These are phyloP conservation scores for Colletotrichum australisinense DNA, from an alignment of 2,329 filamentous ascomycete species.

Conservation along the genomic window DNA sequence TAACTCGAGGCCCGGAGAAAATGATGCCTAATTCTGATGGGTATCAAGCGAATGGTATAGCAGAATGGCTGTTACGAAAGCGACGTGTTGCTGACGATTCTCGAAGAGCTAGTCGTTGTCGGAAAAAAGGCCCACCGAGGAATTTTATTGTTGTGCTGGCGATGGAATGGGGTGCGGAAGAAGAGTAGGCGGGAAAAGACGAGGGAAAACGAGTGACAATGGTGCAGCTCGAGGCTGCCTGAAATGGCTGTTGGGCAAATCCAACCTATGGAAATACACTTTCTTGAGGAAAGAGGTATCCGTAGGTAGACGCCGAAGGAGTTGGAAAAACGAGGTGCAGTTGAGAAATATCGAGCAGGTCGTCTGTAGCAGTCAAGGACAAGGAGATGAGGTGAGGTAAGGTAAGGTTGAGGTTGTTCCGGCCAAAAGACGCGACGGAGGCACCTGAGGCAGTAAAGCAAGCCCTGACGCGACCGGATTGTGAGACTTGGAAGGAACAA, in stretches of 20 bases:
- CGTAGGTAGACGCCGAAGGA: neutral
- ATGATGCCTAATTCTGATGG: neutral
- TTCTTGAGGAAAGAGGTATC: neutral
- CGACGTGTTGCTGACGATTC: neutral
- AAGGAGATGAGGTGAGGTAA: neutral
- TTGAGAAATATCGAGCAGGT: neutral
- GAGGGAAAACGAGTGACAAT: conserved; percentile 3
- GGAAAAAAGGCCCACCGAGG: neutral
- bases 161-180: neutral
- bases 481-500: neutral
- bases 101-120: neutral
- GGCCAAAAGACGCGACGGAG: neutral
- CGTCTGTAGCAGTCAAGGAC: neutral
- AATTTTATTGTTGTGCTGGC: neutral
- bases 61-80: neutral
- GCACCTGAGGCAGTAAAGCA: neutral
- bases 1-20: neutral
- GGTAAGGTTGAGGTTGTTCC: neutral
- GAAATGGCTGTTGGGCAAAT: neutral
- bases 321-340: neutral
- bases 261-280: neutral
- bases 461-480: neutral
- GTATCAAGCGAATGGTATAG: neutral
- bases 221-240: neutral
- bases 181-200: neutral